Conservation (phyloP, 1,139 yeast species). For the Scheffersomyces stambukii region DNA sequence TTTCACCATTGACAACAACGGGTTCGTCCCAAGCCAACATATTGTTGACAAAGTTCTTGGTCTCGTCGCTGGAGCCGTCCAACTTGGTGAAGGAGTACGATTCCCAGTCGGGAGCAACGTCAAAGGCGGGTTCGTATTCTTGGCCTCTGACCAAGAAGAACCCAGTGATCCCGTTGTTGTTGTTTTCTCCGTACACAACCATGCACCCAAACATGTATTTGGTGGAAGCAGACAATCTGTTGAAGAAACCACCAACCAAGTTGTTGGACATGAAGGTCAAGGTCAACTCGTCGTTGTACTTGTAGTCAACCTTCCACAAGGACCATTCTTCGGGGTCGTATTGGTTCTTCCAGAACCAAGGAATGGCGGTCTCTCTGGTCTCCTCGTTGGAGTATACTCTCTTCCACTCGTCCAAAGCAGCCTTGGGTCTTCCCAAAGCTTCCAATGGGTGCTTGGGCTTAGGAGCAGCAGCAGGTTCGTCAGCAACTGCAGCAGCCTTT, state of each 20-base stretch:
- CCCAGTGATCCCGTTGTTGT: conserved; percentile 96
- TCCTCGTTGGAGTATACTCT: conserved; percentile 95
- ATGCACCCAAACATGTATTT: conserved; percentile 90
- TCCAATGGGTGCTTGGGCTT: conserved; percentile 93
- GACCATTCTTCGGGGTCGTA: conserved; percentile 93
- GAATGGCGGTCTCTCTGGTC: conserved; percentile 88
- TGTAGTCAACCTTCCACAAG: conserved; percentile 91
- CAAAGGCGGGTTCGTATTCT: conserved; percentile 84
- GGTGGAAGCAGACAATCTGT: conserved; percentile 86
- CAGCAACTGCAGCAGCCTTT: conserved; percentile 39
- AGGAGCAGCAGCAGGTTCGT: conserved; percentile 44
- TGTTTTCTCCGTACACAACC: conserved; percentile 97
- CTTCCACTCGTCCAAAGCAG: conserved; percentile 91
- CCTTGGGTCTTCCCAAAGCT: conserved; percentile 67
- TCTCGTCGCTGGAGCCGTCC: conserved; percentile 33
- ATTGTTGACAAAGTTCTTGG: conserved; percentile 39
- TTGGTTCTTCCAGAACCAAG: conserved; percentile 94
- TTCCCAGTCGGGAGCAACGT: conserved; percentile 99
- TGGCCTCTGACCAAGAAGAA: conserved; percentile 94
- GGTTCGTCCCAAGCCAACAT: conserved; percentile 52
- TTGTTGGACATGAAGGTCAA: conserved; percentile 97
- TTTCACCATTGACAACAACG: conserved; percentile 39
- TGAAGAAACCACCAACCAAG: conserved; percentile 97
- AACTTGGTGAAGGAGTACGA: conserved; percentile 42
- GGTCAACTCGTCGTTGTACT: conserved; percentile 96